A percentile compares a stretch with the other conserved stretches of the same genome.
Conservation (phyloP, 768 basidiomycete species). For the Cystobasidium tubakii region DNA sequence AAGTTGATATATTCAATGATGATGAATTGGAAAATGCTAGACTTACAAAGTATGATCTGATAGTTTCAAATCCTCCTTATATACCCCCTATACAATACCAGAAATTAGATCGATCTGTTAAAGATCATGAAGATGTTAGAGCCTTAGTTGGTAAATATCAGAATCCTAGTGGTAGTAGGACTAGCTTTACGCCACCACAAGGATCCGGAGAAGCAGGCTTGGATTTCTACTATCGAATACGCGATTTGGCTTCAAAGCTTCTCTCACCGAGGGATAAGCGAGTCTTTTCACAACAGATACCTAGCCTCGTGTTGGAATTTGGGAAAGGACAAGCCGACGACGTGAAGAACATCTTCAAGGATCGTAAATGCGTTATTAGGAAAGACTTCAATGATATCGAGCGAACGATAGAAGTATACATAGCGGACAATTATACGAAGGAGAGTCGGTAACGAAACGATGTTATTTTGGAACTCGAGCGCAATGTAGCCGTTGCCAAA, state of each 20-base stretch:
- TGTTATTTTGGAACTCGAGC: no score
- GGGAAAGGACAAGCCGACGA: conserved; percentile 39
- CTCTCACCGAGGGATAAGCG: neutral
- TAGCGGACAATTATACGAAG: no score
- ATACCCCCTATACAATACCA: conserved; percentile 65
- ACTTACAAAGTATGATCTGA: conserved; percentile 60
- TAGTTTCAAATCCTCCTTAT: conserved; percentile 84
- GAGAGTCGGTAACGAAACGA: no score
- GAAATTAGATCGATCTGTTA: conserved; percentile 63
- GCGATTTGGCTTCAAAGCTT: conserved; percentile 53
- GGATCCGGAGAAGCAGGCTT: conserved; percentile 53
- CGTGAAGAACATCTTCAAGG: conserved; percentile 35
- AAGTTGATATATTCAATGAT: conserved; percentile 44
- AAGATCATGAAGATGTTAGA: conserved; percentile 67
- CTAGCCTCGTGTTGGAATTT: conserved; percentile 42
- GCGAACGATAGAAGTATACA: neutral
- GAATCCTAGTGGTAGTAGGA: neutral
- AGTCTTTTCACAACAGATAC: neutral
- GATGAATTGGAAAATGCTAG: neutral
- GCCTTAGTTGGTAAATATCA: conserved; percentile 62
- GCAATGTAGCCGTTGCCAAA: no score
- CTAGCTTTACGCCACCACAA: neutral
- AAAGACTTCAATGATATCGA: conserved; percentile 16
- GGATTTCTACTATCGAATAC: conserved; percentile 68
- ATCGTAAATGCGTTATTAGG: neutral